phyloP scores from a whole-genome alignment of 2,329 filamentous ascomycete genomes.

The Aurifilum marmelostoma region DNA sequence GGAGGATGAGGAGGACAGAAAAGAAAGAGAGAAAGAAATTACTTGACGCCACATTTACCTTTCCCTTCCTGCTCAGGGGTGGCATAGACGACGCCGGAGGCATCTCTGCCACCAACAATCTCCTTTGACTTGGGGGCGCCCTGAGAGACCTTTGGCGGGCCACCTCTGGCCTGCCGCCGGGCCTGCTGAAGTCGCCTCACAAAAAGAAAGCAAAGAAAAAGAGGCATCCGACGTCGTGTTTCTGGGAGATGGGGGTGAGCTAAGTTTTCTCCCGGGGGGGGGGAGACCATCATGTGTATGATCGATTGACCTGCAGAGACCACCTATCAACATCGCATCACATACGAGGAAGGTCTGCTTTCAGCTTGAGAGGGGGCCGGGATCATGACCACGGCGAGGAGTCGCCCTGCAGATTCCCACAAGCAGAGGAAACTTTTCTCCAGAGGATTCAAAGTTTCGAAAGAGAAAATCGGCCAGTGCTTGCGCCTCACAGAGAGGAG shows the following conservation, averaged over 20 bases:
- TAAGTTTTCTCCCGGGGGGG: too few species aligned
- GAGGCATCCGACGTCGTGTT: constrained; percentile 8
- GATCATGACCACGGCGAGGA: neutral
- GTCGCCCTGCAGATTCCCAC: neutral
- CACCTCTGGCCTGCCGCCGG: neutral
- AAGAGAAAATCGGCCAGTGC: neutral
- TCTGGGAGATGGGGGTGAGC: neutral
- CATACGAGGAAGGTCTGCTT: neutral
- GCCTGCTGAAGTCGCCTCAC: neutral
- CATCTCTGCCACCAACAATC: neutral
- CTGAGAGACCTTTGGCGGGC: neutral
- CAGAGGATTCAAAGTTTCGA: too few species aligned
- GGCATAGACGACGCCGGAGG: constrained; percentile 4
- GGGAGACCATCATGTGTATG: neutral
- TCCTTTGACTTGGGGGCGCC: neutral
- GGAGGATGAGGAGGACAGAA: neutral
- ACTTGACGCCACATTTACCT: neutral
- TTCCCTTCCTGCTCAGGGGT: neutral
- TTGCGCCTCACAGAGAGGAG: constrained; percentile 7
- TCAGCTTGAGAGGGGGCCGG: neutral
- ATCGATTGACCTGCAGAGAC: neutral
- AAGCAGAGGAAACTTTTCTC: neutral
- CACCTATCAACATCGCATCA: neutral
- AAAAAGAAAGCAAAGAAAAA: neutral
- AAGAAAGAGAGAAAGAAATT: neutral